These are phyloP conservation scores for Alternaria solani DNA, from an alignment of 2,329 filamentous ascomycete genomes.

Conservation along the genomic window DNA sequence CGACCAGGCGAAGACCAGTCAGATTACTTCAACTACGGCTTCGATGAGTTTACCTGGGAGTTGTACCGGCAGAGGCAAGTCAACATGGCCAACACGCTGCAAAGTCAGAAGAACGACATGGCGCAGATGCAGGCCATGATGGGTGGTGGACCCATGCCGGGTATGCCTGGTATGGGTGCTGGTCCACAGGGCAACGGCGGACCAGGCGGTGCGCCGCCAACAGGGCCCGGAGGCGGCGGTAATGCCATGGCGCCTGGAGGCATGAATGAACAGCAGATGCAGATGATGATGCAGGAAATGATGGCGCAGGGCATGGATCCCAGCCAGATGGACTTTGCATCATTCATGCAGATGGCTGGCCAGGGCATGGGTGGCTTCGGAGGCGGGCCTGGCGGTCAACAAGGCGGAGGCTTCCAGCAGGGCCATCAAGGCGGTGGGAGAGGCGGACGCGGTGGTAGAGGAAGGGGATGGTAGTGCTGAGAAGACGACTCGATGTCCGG, in stretches of 20 bases:
- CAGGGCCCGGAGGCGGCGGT: conserved; percentile 32
- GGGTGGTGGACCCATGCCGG: conserved; percentile 37
- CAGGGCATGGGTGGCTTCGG: conserved; percentile 41
- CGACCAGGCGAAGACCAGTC: conserved; percentile 92
- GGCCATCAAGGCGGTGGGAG: conserved; percentile 41
- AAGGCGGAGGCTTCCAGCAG: conserved; percentile 39
- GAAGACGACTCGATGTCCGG: neutral
- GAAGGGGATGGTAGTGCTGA: conserved; percentile 32
- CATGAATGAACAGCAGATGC: conserved; percentile 65
- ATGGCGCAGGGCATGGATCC: conserved; percentile 58
- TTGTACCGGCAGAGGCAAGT: conserved; percentile 92
- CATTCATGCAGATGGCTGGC: conserved; percentile 49
- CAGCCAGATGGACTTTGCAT: conserved; percentile 46
- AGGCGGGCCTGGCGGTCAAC: conserved; percentile 31
- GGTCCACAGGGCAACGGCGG: conserved; percentile 21
- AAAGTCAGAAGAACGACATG: conserved; percentile 77
- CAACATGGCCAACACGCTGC: conserved; percentile 76
- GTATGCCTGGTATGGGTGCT: conserved; percentile 35
- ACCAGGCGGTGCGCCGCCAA: conserved; percentile 39
- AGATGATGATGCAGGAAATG: conserved; percentile 65
- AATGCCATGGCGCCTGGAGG: conserved; percentile 28
- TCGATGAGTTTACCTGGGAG: conserved; percentile 98
- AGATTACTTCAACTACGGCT: conserved; percentile 99
- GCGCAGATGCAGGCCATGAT: conserved; percentile 69
- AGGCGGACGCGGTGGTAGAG: conserved; percentile 36